Conservation (phyloP, 2,329 filamentous ascomycete genomes). For the Xenosphaeropsis pyriputrescens region DNA sequence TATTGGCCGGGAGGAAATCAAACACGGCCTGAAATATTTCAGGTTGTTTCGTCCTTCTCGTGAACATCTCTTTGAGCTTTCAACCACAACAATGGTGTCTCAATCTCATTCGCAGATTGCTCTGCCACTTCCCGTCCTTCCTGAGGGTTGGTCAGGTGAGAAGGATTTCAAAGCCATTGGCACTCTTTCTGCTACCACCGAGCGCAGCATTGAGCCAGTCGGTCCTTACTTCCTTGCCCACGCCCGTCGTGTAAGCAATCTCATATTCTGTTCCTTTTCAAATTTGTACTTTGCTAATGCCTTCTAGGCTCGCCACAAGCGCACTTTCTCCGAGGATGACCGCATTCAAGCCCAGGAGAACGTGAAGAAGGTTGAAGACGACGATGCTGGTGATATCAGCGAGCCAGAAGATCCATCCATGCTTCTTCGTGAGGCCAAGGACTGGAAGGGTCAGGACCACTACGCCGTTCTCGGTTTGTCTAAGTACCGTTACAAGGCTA, state of each 20-base stretch:
- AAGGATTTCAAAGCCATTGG: constrained; percentile 85
- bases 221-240: constrained; percentile 97
- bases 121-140: constrained; percentile 59
- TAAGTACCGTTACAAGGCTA: constrained; percentile 85
- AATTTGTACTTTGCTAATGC: not conserved
- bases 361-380: constrained; percentile 89
- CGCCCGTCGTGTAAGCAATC: constrained; percentile 39
- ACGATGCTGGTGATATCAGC: constrained; percentile 80
- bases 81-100: no score
- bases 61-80: constrained; percentile 8
- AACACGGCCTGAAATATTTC: not conserved
- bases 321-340: constrained; percentile 97
- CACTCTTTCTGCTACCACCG: constrained; percentile 59
- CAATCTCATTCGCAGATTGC: constrained; percentile 23
- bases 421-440: constrained; percentile 87
- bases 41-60: not conserved
- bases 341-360: constrained; percentile 90
- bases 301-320: constrained; percentile 74
- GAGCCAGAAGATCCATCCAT: constrained; percentile 89
- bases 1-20: no score
- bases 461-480: constrained; percentile 90
- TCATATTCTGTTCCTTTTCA: not conserved
- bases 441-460: constrained; percentile 99
- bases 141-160: constrained; percentile 69
- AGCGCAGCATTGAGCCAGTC: constrained; percentile 87